Evolutionary conservation across 495 filamentous ascomycete genomes (phyloP), one percentile per base, ranked within the genome.

Genomic region (Xylaria grammica): DNA sequence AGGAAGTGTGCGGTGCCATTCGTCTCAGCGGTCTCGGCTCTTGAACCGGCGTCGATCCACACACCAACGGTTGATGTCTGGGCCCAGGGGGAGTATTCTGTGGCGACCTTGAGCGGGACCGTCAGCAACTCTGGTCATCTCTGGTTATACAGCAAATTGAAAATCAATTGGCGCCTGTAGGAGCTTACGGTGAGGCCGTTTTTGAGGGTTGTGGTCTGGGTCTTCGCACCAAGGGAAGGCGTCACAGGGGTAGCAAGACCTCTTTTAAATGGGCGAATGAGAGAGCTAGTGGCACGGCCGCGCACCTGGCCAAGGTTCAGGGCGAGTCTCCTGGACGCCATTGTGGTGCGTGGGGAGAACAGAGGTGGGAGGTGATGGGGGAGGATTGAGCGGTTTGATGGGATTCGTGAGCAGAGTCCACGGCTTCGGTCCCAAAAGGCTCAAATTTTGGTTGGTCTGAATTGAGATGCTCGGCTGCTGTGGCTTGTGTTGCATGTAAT

Each of bases 1-100:
- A 99, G 87, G 86, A 98, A 99, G 84, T 99, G 95, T 65, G 95
- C 95, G 65, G 96, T 98, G 82, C 95, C 95, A 85, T 97, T 98
- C 72, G 93, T 97, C 87, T 90, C 92, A 82, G 95, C 91, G 70
- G 95, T 99, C 87, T 99, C 95, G 78, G 95, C 93, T 77, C 95
- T 87, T 79, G 91, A 96, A 79, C 95, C 95, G 85, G 95, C 94
- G 84, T 99, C 96, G 78, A 99, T 98, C 91, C 96, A 99, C 49
- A 99, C 91, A 74, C 95, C 95, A 71, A 98, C 96, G 51, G 95
- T 99, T 69, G 92, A 96, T 62, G 95, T 99, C 84, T 98, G 94
- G 67, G 95, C 94, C 86, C 93, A 98, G 72, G 95, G 95, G 54
- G 95, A 97, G 82, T 97, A 91, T 74, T 99, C 95, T 72, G 95